Base-by-base conservation (phyloP, 129 eudicot species). In the Centella asiatica region DNA sequence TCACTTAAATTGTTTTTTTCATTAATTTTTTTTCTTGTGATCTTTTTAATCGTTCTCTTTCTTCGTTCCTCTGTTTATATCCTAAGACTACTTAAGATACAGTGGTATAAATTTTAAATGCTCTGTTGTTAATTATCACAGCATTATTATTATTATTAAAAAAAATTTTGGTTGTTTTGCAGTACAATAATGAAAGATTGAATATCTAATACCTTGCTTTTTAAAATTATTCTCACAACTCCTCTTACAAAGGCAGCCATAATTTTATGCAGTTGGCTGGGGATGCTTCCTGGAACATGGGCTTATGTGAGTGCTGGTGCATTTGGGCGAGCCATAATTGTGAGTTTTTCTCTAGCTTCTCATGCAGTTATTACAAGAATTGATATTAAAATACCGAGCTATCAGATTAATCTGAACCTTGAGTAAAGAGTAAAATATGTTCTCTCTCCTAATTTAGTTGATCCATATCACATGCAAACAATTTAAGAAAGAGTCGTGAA, bases 261-360 rank as follows among this genome's bases (percentile, higher is more conserved):
- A 28, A 18, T 55, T 26, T 32, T 45, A 27, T 82, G 82, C 93
- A 93, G 99, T 82, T 93, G 99, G 99, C 70, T 93, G 65, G 99
- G 99, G 60, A 88, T 87, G 99, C 96, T 93, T 76, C 99, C 96
- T 3, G 99, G 99, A 49, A 61, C 99, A 74, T 93, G 96, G 99
- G 99, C 95, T 25, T 93, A 93, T 60, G 99, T 93, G 28, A 93
- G 99, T 32, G 96, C 99, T 5, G 99, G 99, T 74, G 99, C 99
- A 49, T 93, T 93, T 78, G 99, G 99, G 36, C 84, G 99, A 64
- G 95, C 99, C 72, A 84, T 93, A 67, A 82, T 93, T 70, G 99
- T 93, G 78, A 93, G 99, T 82, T 33, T 62, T 22, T 62, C 14
- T 26, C 9, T 17, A 3, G 20, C 24, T 60, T 49, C 15, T 7